Percentiles rank a stretch among this genome's conserved stretches.
phyloP scores from a whole-genome alignment of 129 eudicot genomes.

The Calendula officinalis region DNA sequence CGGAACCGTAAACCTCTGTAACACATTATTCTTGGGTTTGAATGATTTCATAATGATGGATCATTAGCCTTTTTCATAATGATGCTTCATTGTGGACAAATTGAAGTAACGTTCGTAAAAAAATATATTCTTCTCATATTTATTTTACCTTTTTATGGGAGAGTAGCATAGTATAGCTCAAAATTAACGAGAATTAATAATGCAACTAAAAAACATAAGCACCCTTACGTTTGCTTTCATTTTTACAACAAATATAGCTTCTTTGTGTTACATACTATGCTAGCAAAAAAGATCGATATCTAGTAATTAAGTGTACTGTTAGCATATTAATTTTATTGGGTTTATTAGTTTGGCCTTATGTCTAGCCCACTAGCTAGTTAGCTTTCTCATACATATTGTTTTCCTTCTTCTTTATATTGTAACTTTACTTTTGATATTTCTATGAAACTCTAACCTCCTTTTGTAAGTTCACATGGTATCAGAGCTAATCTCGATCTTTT shows the following conservation, averaged over 20 bases:
- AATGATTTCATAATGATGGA: not conserved
- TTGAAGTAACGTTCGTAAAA: no score
- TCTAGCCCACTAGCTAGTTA: no score
- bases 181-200: not conserved
- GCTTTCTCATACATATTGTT: no score
- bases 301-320: conserved; percentile 12
- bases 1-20: conserved; percentile 1
- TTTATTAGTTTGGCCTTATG: no score
- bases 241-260: conserved; percentile 17
- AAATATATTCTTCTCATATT: not conserved
- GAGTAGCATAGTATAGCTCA: not conserved
- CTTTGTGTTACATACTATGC: no score
- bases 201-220: not conserved
- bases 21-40: not conserved
- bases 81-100: no score
- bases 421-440: no score
- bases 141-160: not conserved
- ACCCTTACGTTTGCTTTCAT: conserved; percentile 15
- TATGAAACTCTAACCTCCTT: no score
- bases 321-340: no score
- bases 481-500: no score
- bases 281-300: conserved; percentile 21
- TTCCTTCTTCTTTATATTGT: no score
- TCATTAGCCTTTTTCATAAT: not conserved
- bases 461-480: no score